Base-by-base conservation (phyloP, 176 grass and related monocot genomes). In the Avena eriantha region DNA sequence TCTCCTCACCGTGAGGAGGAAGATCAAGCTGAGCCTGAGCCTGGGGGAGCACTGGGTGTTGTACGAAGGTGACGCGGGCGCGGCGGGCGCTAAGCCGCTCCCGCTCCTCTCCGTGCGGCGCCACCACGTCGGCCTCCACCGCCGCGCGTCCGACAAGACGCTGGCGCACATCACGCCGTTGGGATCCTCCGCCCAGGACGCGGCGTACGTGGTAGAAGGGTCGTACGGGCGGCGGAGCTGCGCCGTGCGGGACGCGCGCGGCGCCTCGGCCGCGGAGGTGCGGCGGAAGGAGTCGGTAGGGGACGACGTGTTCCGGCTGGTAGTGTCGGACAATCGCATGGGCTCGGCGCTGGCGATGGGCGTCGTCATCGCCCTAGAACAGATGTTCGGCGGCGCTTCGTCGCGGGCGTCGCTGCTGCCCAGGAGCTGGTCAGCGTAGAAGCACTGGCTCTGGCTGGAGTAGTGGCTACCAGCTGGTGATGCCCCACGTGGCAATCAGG, bases 301-400 rank as follows among this genome's bases (percentile, higher is more conserved):
- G 0, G 47, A 83, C 64, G 94, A 96, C 34, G 92, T 96, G 69
- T 93, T 93, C 83, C 68, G 87, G 15, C 76, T 96, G 4, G 92
- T 93, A 5, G 92, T 96, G 14, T 75, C 51, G 2, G 34, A 82
- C 2, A 79, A 86, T 0, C 84, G 91, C 16, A 55, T 98, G 0
- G 90, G 82, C 53, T 47, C 84, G 0, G 16, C 90, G 50, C 78
- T 98, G 0, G 87, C 88, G 57, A 96, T 98, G 96, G 96, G 80
- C 8, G 77, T 98, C 13, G 87, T 98, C 56, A 87, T 96, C 64
- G 86, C 88, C 11, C 88, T 98, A 0, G 96, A 98, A 83, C 86
- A 94, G 74, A 95, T 98, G 96, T 90, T 87, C 80, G 77, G 41
- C 29, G 39, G 59, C 19, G 13, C 21, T 43, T 51, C 84, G 14